Base-by-base conservation (phyloP, 2,329 filamentous ascomycete genomes). In the Phialophora expanda region DNA sequence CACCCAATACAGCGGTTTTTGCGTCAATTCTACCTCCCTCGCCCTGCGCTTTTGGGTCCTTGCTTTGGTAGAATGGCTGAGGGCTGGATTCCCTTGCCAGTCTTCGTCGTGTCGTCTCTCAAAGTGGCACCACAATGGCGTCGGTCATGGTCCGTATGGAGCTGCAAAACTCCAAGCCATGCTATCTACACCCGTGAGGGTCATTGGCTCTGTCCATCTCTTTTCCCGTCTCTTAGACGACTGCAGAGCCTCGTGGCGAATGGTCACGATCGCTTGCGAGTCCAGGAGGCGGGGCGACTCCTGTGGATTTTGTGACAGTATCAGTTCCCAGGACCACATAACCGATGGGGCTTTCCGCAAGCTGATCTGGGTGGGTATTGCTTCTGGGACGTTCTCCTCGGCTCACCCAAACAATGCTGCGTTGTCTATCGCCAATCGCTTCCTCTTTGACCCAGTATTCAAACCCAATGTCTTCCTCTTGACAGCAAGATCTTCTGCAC, bases 391-490 rank as follows among this genome's bases (percentile, higher is more conserved):
- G 17, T 3, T 3, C 38, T n/a, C 38, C 38, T 38, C 30, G 22
- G 5, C 6, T 81, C 84, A 93, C 71, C 89, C 86, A 81, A 95
- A 93, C 65, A 94, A 79, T 69, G 87, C 83, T 73, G 84, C 85
- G 70, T 90, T 89, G 79, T 96, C 93, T 77, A 97, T 81, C 70
- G 87, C 88, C 77, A 91, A 86, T 72, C 83, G 84, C 73, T 86
- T 84, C 75, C 82, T 83, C 79, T 84, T 85, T 66, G 85, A 83
- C 50, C 88, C 87, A 14, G 69, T 59, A 24, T 89, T 89, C 71
- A 98, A 80, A 28, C 93, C 93, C 65, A 99, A 79, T 28, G 90
- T 88, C 50, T 87, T 88, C 79, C 87, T 90, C 84, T 90, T 95
- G 63, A 87, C 85, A 74, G 89, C 82, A 69, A 88, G 85, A 75